A percentile compares a stretch with the other conserved stretches of the same genome.
Evolutionary conservation across 306 rosid species (phyloP).

Genomic region (Vicia sativa): DNA sequence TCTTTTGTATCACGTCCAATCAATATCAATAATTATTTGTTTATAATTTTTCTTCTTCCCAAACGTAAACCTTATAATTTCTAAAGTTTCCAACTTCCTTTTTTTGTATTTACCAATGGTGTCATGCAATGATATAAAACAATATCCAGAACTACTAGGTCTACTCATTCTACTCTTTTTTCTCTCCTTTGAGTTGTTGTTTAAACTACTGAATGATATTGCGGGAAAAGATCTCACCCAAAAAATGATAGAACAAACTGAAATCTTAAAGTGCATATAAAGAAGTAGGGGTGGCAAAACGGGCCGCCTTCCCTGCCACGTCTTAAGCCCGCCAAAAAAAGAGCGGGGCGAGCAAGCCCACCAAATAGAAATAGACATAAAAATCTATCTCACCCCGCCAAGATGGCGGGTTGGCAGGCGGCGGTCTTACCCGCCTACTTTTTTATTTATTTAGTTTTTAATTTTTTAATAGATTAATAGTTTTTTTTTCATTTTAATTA

Average conservation of each 20-base stretch:
- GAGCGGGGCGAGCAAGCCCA: too few relatives aligned
- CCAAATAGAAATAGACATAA: too few relatives aligned
- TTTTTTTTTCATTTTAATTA: too few relatives aligned
- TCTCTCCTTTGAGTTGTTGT: background rate
- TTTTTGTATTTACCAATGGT: constrained; percentile 5
- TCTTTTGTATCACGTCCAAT: background rate
- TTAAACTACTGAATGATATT: constrained; percentile 16
- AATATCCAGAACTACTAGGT: constrained; percentile 23
- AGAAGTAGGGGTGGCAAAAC: too few relatives aligned
- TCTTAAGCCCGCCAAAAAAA: too few relatives aligned
- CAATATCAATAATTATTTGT: constrained; percentile 14
- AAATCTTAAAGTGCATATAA: constrained; percentile 15
- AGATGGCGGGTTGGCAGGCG: too few relatives aligned
- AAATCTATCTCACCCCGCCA: too few relatives aligned
- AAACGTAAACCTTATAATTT: constrained; percentile 5
- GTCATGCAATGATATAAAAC: too few relatives aligned
- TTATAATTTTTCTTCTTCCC: background rate
- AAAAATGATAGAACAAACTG: constrained; percentile 3
- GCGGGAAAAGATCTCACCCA: constrained; percentile 18
- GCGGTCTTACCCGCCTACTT: too few relatives aligned
- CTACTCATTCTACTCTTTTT: background rate
- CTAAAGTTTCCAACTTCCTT: background rate
- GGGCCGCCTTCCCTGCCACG: too few relatives aligned
- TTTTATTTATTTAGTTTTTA: too few relatives aligned
- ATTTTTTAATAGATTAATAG: too few relatives aligned